Base-by-base conservation (phyloP, 495 filamentous ascomycete genomes). In the Umbilicaria muhlenbergii region DNA sequence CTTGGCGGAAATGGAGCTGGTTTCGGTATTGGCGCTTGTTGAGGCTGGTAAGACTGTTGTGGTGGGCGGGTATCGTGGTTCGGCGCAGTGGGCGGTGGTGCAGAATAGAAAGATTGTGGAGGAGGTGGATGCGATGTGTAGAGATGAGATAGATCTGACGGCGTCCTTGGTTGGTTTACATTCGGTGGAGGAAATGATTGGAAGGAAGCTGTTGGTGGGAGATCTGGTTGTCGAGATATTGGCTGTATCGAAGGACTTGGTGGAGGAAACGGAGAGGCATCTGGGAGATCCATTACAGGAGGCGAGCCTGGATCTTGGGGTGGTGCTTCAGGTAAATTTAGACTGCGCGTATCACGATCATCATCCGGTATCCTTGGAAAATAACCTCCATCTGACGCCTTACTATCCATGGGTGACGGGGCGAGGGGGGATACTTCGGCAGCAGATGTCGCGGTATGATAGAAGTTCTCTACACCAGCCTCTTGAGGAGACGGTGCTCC, bases 131-230 rank as follows among this genome's bases (percentile, higher is more conserved):
- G 38, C 15, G 47, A 47, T 15, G 60, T 50, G 37, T 39, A 41
- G 28, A 58, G 47, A 16, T 46, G 38, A 49, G 58, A 46, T 11
- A 45, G 40, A 49, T 53, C 46, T 24, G 56, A 42, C 15, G 51
- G 49, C 32, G 50, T 44, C 49, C 39, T 15, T n/a, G 40, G 11
- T 11, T 36, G 39, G 3, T 51, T 48, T 18, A 53, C 44, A 7
- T 61, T 47, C 24, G 67, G 66, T 1, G 67, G 61, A 37, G 68
- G 67, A 44, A 70, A 70, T 8, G 68, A 69, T 32, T 70, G 62
- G 42, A 69, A 64, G 11, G 61, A 51, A 36, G 58, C 54, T 7
- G 59, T 38, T 12, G 33, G 17, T 16, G 17, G 48, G 32, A 43
- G 42, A 15, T 43, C 39, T 39, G 52, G 46, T 12, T 48, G 36